These are phyloP conservation scores for Dujonia santamariae DNA, from an alignment of 1,139 yeast genomes.

Conservation along the genomic window DNA sequence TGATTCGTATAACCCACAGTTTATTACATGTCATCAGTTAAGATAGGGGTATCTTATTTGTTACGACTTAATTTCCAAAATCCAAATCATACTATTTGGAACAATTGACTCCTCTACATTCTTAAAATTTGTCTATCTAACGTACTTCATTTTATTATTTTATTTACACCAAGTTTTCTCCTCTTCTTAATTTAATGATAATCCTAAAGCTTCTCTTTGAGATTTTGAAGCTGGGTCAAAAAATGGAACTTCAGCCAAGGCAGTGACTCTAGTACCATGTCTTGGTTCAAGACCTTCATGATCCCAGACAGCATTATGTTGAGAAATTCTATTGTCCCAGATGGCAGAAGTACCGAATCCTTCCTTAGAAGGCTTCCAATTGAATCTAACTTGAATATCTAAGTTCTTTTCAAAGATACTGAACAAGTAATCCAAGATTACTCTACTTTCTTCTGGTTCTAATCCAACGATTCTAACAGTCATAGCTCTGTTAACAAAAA, in stretches of 20 bases:
- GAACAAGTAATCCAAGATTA: slow-evolving; percentile 33
- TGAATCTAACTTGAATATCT: slow-evolving; percentile 52
- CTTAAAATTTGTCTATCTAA: too few species aligned
- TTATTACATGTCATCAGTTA: too few species aligned
- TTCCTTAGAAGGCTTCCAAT: slow-evolving; percentile 46
- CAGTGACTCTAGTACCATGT: slow-evolving; percentile 50
- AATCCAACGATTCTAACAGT: slow-evolving; percentile 36
- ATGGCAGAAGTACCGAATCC: slow-evolving; percentile 55
- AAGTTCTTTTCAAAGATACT: slow-evolving; percentile 31
- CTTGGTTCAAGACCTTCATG: slow-evolving; percentile 43
- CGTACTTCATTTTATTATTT: too few species aligned
- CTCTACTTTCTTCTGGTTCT: slow-evolving; percentile 29
- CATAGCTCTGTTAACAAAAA: slow-evolving; percentile 37
- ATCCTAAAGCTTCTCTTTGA: slow-evolving; percentile 44
- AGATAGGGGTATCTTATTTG: too few species aligned
- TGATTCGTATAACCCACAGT: too few species aligned
- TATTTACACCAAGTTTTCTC: too few species aligned
- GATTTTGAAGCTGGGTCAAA: slow-evolving; percentile 44
- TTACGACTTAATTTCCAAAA: too few species aligned
- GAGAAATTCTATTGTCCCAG: slow-evolving; percentile 57
- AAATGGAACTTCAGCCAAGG: slow-evolving; percentile 46
- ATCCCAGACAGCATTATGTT: slow-evolving; percentile 49
- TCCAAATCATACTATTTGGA: too few species aligned
- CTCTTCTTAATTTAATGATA: slow-evolving; percentile 15
- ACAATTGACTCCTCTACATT: too few species aligned